Percentiles rank a stretch among this genome's conserved stretches.
phyloP scores from a whole-genome alignment of 1,139 yeast species.

The Blastobotrys arbuscula region DNA sequence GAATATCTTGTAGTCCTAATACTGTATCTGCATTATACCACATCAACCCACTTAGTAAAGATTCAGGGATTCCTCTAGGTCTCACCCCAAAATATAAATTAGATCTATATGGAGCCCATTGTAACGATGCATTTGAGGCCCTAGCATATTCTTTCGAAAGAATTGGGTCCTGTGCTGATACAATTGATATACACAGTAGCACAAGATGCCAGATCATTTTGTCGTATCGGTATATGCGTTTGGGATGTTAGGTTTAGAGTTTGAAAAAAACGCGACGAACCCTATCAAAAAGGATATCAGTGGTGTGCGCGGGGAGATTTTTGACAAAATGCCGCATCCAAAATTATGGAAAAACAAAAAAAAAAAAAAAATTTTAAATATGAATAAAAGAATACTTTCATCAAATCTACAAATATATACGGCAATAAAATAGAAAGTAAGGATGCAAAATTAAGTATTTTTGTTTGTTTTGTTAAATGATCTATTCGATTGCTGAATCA shows the following conservation, averaged over 20 bases:
- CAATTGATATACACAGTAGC: not conserved
- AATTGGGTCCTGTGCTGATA: slow-evolving; percentile 3
- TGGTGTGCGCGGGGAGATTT: not conserved
- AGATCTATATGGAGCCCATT: slow-evolving; percentile 95
- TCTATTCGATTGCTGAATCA: not conserved
- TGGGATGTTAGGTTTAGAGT: too few species aligned
- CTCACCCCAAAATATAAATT: slow-evolving; percentile 80
- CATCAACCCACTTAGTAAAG: slow-evolving; percentile 76
- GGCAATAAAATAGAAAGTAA: too few species aligned
- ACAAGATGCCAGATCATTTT: slow-evolving; percentile 2
- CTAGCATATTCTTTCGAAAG: slow-evolving; percentile 28
- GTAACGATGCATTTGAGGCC: slow-evolving; percentile 41
- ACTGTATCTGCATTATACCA: slow-evolving; percentile 74
- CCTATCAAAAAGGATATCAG: too few species aligned
- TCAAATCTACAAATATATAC: too few species aligned
- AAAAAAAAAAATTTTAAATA: too few species aligned
- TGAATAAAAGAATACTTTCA: too few species aligned
- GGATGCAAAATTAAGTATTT: too few species aligned
- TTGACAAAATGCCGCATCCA: not conserved
- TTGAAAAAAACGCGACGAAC: too few species aligned
- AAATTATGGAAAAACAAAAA: too few species aligned
- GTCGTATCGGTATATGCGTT: too few species aligned
- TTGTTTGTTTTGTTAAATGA: too few species aligned
- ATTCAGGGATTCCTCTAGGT: slow-evolving; percentile 59
- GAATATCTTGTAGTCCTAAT: slow-evolving; percentile 52